phyloP scores from a whole-genome alignment of 2,329 filamentous ascomycete species.

The Rhynchosporium graminicola region DNA sequence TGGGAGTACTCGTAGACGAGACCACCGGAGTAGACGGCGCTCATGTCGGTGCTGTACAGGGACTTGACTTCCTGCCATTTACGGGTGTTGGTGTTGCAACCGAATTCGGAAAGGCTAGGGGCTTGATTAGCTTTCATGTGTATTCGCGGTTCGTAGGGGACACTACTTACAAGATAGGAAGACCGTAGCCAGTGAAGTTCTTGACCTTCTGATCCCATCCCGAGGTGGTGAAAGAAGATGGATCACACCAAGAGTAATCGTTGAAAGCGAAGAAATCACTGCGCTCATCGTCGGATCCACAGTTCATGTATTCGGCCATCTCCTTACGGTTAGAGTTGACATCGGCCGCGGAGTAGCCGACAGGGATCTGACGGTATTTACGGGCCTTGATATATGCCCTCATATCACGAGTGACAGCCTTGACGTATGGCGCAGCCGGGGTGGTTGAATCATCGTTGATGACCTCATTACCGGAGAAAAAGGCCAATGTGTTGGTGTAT shows the following conservation, averaged over 20 bases:
- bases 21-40: slow-evolving; percentile 86
- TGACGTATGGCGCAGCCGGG: slow-evolving; percentile 55
- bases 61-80: slow-evolving; percentile 77
- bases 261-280: slow-evolving; percentile 69
- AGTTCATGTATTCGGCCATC: slow-evolving; percentile 74
- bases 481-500: slow-evolving; percentile 68
- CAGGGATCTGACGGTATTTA: slow-evolving; percentile 52
- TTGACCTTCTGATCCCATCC: slow-evolving; percentile 70
- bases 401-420: slow-evolving; percentile 59
- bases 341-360: slow-evolving; percentile 65
- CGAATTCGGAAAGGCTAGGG: slow-evolving; percentile 75
- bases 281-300: slow-evolving; percentile 64
- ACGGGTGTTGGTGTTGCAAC: slow-evolving; percentile 79
- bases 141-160: background rate
- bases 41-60: slow-evolving; percentile 84
- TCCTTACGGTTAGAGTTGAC: slow-evolving; percentile 67
- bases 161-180: slow-evolving; percentile 53
- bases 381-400: slow-evolving; percentile 53
- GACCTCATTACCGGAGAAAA: slow-evolving; percentile 62
- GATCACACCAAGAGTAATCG: slow-evolving; percentile 67
- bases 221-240: slow-evolving; percentile 57
- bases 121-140: background rate
- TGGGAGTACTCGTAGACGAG: slow-evolving; percentile 93
- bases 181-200: slow-evolving; percentile 66
- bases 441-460: slow-evolving; percentile 56